Percentiles rank a stretch among this genome's conserved stretches.
These are phyloP conservation scores for Colletotrichum gloeosporioides DNA, from an alignment of 2,329 filamentous ascomycete genomes.

Conservation along the genomic window DNA sequence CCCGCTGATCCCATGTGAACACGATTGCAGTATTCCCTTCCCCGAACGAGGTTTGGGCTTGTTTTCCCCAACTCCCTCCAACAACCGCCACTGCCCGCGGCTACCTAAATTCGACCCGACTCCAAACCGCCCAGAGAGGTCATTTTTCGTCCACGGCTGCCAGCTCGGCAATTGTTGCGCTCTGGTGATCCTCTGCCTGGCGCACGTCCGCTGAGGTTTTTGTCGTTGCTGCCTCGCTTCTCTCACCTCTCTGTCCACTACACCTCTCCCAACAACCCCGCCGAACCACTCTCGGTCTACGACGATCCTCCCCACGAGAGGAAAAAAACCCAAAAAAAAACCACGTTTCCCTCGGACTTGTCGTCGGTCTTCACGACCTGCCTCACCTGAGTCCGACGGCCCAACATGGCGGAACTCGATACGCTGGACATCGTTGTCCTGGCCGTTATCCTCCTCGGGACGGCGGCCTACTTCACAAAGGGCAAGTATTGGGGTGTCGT, in stretches of 20 bases:
- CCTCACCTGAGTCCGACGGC: constrained; percentile 1
- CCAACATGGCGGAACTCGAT: constrained; percentile 89
- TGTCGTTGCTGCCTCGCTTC: background rate
- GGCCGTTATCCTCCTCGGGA: constrained; percentile 81
- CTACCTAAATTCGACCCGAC: background rate
- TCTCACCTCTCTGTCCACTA: background rate
- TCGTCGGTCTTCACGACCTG: background rate
- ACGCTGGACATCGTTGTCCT: constrained; percentile 95
- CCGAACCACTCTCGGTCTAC: background rate
- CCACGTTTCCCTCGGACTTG: background rate
- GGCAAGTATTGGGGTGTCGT: constrained; percentile 89
- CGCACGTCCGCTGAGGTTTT: background rate
- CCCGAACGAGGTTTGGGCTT: background rate
- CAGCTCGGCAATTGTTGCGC: constrained; percentile 3
- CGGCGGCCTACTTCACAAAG: constrained; percentile 96
- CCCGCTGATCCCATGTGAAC: constrained; percentile 22
- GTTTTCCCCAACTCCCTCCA: constrained; percentile 8
- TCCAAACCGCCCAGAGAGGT: background rate
- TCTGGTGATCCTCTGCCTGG: background rate
- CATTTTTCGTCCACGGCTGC: background rate
- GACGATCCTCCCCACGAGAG: background rate
- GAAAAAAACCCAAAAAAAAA: background rate
- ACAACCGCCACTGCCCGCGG: constrained; percentile 12
- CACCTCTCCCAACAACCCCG: background rate
- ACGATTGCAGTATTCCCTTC: constrained; percentile 15